phyloP scores from a whole-genome alignment of 2,329 filamentous ascomycete genomes.

The Teratosphaeria gauchensis region DNA sequence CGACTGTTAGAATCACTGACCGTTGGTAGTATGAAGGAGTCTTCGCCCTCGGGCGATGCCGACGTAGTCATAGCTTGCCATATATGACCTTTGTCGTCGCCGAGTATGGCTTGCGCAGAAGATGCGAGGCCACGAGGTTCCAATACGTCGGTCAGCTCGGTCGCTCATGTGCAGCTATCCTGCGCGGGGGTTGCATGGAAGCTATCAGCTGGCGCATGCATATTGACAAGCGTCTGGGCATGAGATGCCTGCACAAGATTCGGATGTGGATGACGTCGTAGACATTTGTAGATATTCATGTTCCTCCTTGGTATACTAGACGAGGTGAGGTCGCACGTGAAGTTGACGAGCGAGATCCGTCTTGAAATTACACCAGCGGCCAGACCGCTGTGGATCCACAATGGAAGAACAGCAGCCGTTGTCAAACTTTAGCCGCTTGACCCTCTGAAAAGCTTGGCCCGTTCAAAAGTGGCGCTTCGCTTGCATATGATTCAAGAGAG shows the following conservation, averaged over 20 bases:
- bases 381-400: not conserved
- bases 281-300: too few species aligned
- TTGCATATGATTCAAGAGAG: not conserved
- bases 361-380: not conserved
- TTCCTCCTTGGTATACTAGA: too few species aligned
- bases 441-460: not conserved
- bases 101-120: not conserved
- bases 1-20: too few species aligned
- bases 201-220: not conserved
- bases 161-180: not conserved
- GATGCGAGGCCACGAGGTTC: not conserved
- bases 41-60: too few species aligned
- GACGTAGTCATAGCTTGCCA: not conserved
- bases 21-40: too few species aligned
- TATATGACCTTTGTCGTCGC: not conserved
- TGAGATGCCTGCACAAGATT: not conserved
- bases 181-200: conserved; percentile 1
- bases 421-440: not conserved
- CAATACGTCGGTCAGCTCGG: not conserved
- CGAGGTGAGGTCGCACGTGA: not conserved
- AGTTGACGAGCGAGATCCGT: not conserved
- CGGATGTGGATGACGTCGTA: not conserved
- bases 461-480: not conserved
- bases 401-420: not conserved
- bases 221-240: not conserved